A percentile compares a stretch with the other conserved stretches of the same genome.
These are phyloP conservation scores for Tulasnella sp. DNA, from an alignment of 768 basidiomycete genomes.

Conservation along the genomic window DNA sequence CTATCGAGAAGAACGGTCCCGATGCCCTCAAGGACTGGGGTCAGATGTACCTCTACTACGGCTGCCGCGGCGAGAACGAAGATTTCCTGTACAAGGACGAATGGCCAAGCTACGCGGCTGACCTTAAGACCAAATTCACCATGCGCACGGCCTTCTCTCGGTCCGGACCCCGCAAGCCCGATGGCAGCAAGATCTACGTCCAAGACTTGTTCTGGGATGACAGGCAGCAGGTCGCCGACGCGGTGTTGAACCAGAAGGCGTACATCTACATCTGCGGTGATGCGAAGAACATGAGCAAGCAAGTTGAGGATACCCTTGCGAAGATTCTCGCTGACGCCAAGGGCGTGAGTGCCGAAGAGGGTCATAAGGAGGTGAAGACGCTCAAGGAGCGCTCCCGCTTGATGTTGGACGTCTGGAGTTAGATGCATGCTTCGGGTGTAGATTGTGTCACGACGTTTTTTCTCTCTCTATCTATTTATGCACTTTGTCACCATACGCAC, in stretches of 20 bases:
- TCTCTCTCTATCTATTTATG: neutral
- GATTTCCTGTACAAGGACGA: constrained; percentile 95
- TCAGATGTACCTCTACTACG: constrained; percentile 87
- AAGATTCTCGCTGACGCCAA: constrained; percentile 85
- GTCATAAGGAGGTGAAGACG: constrained; percentile 81
- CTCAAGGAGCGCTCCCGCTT: constrained; percentile 88
- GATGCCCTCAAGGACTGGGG: constrained; percentile 96
- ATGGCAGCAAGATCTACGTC: constrained; percentile 96
- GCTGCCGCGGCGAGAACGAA: constrained; percentile 77
- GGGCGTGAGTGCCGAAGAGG: constrained; percentile 79
- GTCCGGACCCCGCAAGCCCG: constrained; percentile 61
- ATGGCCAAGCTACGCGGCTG: constrained; percentile 79
- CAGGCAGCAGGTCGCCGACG: constrained; percentile 68
- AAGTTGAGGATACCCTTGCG: constrained; percentile 82
- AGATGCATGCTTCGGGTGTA: constrained; percentile 18
- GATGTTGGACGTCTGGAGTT: constrained; percentile 86
- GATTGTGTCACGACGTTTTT: neutral
- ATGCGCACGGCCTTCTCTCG: constrained; percentile 88
- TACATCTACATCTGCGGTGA: constrained; percentile 97
- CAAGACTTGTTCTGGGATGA: constrained; percentile 93
- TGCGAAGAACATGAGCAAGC: constrained; percentile 91
- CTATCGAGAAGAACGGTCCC: constrained; percentile 88
- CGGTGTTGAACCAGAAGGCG: constrained; percentile 90
- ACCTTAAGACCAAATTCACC: constrained; percentile 84
- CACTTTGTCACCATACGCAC: neutral